Conservation (phyloP, 345 rosid genomes). For the Eucalyptus sp. region DNA sequence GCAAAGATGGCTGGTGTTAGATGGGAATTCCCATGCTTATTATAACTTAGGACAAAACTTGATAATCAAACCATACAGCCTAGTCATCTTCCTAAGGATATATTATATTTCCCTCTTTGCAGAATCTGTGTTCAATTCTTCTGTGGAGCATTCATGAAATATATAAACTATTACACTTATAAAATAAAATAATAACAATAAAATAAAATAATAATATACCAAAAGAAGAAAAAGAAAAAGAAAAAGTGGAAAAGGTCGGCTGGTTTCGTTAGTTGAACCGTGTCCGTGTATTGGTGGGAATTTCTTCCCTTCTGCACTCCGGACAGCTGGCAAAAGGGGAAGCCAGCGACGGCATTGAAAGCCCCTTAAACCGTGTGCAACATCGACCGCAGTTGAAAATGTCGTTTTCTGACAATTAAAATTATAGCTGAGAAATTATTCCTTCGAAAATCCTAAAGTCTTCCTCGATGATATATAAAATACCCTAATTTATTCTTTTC, state of each 20-base stretch:
- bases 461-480: background rate
- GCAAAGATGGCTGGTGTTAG: background rate
- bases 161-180: background rate
- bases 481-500: background rate
- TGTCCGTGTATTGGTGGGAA: background rate
- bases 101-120: background rate
- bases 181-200: background rate
- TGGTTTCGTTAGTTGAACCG: background rate
- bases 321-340: background rate
- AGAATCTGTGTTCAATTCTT: background rate
- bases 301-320: background rate
- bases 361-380: background rate
- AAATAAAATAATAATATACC: background rate
- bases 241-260: background rate
- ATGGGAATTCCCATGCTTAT: background rate
- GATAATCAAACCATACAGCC: background rate
- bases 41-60: background rate
- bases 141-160: background rate
- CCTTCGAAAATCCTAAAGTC: background rate
- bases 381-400: background rate
- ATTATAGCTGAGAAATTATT: background rate
- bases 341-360: background rate
- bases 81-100: background rate
- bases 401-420: background rate
- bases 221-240: background rate